Conservation (phyloP, 768 basidiomycete genomes). For the Sporobolomyces pararoseus region DNA sequence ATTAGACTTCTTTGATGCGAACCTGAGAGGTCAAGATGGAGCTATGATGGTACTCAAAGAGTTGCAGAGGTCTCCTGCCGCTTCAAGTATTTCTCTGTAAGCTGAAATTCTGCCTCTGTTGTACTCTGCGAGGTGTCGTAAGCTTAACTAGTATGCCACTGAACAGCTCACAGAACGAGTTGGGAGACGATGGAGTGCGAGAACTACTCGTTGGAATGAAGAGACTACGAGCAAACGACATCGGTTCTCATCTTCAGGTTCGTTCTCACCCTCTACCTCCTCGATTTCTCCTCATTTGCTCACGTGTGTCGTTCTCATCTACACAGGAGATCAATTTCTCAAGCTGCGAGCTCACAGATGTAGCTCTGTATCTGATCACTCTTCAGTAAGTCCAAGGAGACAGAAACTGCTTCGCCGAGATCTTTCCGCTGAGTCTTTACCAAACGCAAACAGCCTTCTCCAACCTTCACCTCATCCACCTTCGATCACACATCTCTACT, state of each 20-base stretch:
- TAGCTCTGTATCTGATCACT: constrained; percentile 30
- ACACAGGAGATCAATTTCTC: constrained; percentile 32
- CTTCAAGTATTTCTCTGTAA: constrained; percentile 22
- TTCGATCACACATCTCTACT: constrained; percentile 18
- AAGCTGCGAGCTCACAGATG: constrained; percentile 19
- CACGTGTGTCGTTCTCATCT: neutral
- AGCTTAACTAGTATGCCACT: no score
- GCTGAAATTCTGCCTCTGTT: neutral
- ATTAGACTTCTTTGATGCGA: constrained; percentile 34
- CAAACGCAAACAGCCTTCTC: constrained; percentile 29
- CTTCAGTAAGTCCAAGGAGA: constrained; percentile 26
- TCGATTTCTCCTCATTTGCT: no score
- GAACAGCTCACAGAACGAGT: constrained; percentile 23
- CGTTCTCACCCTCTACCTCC: no score
- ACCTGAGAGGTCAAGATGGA: constrained; percentile 16
- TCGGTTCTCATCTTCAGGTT: constrained; percentile 30
- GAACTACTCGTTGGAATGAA: constrained; percentile 36
- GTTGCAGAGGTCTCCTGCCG: constrained; percentile 22
- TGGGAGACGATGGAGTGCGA: constrained; percentile 30
- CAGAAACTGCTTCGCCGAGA: no score
- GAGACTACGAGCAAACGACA: constrained; percentile 15
- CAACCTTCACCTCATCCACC: constrained; percentile 33
- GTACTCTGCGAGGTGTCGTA: no score
- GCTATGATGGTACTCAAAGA: constrained; percentile 10
- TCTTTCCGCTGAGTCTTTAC: no score